These are phyloP conservation scores for Alternaria alternata DNA, from an alignment of 2,329 filamentous ascomycete species.

Conservation along the genomic window DNA sequence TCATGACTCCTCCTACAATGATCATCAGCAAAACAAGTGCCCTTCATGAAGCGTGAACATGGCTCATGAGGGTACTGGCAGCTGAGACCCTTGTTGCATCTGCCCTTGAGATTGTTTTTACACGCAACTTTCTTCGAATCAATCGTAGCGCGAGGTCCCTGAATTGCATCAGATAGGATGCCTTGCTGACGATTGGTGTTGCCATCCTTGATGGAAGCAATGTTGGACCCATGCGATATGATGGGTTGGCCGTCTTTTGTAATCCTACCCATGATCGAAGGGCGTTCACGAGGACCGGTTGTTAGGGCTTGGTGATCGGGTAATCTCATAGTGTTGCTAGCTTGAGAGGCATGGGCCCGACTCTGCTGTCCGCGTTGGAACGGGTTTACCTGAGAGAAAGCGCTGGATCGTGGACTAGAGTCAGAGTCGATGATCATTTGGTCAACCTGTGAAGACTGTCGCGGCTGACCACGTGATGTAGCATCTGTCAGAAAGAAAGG, in stretches of 20 bases:
- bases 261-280: neutral
- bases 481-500: constrained; percentile 5
- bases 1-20: constrained; percentile 1
- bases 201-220: neutral
- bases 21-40: neutral
- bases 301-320: neutral
- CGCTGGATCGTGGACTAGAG: neutral
- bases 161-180: neutral
- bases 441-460: neutral
- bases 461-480: neutral
- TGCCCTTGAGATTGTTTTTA: neutral
- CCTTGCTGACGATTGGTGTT: neutral
- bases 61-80: constrained; percentile 2
- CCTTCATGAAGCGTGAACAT: neutral
- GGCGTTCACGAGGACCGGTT: neutral
- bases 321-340: neutral
- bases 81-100: neutral
- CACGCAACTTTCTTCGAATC: neutral
- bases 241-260: neutral
- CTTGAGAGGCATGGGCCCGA: neutral
- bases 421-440: neutral
- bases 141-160: neutral
- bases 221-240: neutral
- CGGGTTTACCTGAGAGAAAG: neutral
- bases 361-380: neutral